Evolutionary conservation across 805 yeast genomes (phyloP).

Genomic region (Pichia gijzeniarum): DNA sequence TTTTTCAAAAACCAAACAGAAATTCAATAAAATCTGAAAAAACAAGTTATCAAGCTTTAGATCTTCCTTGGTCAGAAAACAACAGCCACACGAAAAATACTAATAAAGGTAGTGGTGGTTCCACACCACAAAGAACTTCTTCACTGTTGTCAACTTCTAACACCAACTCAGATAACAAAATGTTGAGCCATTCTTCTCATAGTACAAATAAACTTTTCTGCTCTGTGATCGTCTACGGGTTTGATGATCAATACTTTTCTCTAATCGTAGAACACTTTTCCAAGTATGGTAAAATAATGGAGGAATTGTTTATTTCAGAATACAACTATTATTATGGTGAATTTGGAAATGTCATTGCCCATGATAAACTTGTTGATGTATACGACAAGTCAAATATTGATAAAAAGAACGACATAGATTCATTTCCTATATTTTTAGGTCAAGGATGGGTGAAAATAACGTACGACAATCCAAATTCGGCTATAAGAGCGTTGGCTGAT

Average conservation of each 20-base stretch:
- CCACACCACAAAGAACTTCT: too few species aligned
- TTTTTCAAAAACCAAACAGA: slow-evolving; percentile 34
- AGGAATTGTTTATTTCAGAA: slow-evolving; percentile 9
- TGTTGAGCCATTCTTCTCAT: background rate
- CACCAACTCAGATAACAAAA: too few species aligned
- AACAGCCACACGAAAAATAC: background rate
- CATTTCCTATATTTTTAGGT: slow-evolving; percentile 71
- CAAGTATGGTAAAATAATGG: slow-evolving; percentile 13
- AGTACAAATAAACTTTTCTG: slow-evolving; percentile 33
- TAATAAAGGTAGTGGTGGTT: background rate
- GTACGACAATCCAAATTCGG: slow-evolving; percentile 66
- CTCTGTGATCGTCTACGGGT: slow-evolving; percentile 83
- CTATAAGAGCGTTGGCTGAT: slow-evolving; percentile 75
- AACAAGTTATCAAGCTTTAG: slow-evolving; percentile 23
- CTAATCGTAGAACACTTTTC: slow-evolving; percentile 44
- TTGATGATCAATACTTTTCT: slow-evolving; percentile 68
- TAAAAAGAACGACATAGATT: background rate
- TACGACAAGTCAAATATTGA: background rate
- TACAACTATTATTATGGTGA: slow-evolving; percentile 2
- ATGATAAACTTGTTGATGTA: background rate
- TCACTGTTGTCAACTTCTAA: too few species aligned
- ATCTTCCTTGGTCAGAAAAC: slow-evolving; percentile 3
- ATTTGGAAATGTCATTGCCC: slow-evolving; percentile 3
- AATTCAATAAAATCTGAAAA: background rate
- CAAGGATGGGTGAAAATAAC: slow-evolving; percentile 89